Evolutionary conservation across 139 green algal genomes (phyloP), one percentile per base, ranked within the genome.

Genomic region (Pycnococcus provasolii): DNA sequence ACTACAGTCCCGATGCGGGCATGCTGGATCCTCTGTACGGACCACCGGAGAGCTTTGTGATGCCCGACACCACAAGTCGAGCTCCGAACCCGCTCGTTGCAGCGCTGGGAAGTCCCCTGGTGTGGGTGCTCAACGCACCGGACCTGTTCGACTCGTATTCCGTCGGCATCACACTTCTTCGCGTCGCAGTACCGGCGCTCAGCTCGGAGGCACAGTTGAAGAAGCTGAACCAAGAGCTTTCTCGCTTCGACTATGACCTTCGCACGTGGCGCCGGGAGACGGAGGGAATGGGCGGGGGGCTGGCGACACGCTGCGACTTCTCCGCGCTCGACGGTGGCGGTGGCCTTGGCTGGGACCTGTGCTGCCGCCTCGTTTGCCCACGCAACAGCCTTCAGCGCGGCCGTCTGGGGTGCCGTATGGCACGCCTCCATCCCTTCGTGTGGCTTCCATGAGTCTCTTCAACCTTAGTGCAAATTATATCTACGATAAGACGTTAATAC

Each of bases 81-180:
- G 73, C 77, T 4, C 46, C 73, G n/a, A 47, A 42, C 1, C 65
- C 66, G 51, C 39, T 85, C 9, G 73, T 78, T 13, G 73, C 74
- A 8, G 15, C 74, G 42, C 51, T 84, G 8, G 77, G 26, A 26
- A 26, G 72, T 9, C 78, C 78, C 5, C 42, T 81, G 11, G 41
- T 84, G 53, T 85, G 79, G 79, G 59, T 59, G 52, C 40, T 83
- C 37, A 77, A 77, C 53, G 54, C 66, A 8, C 79, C 79, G 26
- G 74, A 85, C 64, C 53, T 77, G 47, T 85, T 84, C 60, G 79
- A 85, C 75, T 80, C 61, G 39, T 85, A 83, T 57, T 79, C 68
- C n/a, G 73, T 59, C 45, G 79, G 79, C 42, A 66, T 83, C 46
- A 60, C 84, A 43, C 50, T 85, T 42, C 43, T 85, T 41, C 79